phyloP scores from a whole-genome alignment of 768 basidiomycete species.

The Kwoniella newhampshirensis region DNA sequence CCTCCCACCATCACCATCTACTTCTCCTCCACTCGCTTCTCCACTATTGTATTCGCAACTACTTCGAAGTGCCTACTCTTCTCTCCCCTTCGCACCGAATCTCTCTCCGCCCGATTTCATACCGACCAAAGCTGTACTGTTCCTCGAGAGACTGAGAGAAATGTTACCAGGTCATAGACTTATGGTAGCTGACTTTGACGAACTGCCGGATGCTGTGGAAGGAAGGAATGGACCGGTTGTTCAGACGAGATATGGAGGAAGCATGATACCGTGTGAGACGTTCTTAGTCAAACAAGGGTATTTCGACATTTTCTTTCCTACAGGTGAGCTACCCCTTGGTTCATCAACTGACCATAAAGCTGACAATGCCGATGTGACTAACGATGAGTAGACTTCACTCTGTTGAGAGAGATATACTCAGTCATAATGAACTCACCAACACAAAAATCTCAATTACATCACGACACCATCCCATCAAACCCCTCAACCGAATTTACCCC shows the following conservation, averaged over 20 bases:
- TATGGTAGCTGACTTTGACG: constrained; percentile 87
- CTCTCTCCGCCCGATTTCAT: constrained; percentile 83
- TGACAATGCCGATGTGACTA: background rate
- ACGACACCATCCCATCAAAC: constrained; percentile 21
- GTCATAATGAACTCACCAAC: constrained; percentile 60
- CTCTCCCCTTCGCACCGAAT: constrained; percentile 86
- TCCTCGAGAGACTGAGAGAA: constrained; percentile 75
- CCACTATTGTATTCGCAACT: constrained; percentile 40
- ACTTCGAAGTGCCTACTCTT: constrained; percentile 65
- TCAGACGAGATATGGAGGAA: constrained; percentile 82
- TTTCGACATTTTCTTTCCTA: constrained; percentile 99
- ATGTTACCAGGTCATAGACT: constrained; percentile 92
- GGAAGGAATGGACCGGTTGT: constrained; percentile 86
- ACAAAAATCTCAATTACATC: constrained; percentile 40
- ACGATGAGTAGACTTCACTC: constrained; percentile 62
- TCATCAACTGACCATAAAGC: background rate
- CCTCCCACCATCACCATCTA: constrained; percentile 54
- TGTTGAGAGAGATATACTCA: constrained; percentile 86
- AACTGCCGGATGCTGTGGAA: constrained; percentile 78
- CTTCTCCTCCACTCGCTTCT: constrained; percentile 57
- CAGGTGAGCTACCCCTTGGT: constrained; percentile 53
- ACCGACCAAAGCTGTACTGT: constrained; percentile 82
- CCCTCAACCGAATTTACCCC: constrained; percentile 59
- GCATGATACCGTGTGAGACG: constrained; percentile 83
- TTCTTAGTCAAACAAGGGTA: constrained; percentile 90